These are phyloP conservation scores for Penicillium sp. DNA, from an alignment of 2,329 filamentous ascomycete species.

Conservation along the genomic window DNA sequence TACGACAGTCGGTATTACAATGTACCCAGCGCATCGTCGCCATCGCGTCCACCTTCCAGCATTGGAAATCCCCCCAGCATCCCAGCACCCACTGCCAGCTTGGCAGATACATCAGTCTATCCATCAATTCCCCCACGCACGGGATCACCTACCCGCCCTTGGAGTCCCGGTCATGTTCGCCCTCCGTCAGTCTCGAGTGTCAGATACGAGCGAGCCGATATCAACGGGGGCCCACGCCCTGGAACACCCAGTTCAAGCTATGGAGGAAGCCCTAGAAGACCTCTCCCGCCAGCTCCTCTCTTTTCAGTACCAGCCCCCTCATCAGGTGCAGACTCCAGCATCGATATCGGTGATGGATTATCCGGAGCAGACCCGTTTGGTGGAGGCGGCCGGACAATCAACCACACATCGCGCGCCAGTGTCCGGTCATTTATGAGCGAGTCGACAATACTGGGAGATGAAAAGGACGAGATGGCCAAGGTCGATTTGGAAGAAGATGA, in stretches of 20 bases:
- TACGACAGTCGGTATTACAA: slow-evolving; percentile 31
- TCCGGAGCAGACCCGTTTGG: slow-evolving; percentile 78
- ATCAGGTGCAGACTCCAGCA: slow-evolving; percentile 42
- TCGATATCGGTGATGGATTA: slow-evolving; percentile 58
- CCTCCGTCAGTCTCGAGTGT: slow-evolving; percentile 64
- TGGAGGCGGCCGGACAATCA: slow-evolving; percentile 37
- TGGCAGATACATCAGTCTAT: slow-evolving; percentile 39
- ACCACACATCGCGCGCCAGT: slow-evolving; percentile 56
- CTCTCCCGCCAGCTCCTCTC: slow-evolving; percentile 83
- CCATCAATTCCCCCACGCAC: slow-evolving; percentile 36
- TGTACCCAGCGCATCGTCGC: slow-evolving; percentile 29
- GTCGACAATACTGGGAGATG: slow-evolving; percentile 59
- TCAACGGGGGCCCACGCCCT: slow-evolving; percentile 87
- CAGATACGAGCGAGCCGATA: slow-evolving; percentile 80
- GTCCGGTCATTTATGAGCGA: slow-evolving; percentile 64
- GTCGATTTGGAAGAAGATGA: slow-evolving; percentile 49
- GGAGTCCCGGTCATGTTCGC: slow-evolving; percentile 67
- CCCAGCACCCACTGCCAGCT: slow-evolving; percentile 39
- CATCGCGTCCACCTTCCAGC: slow-evolving; percentile 46
- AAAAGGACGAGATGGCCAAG: slow-evolving; percentile 46
- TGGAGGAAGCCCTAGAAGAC: slow-evolving; percentile 81
- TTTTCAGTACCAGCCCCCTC: slow-evolving; percentile 63
- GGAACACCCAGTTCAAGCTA: slow-evolving; percentile 90
- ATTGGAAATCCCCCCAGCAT: slow-evolving; percentile 45
- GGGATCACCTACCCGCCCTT: slow-evolving; percentile 51